Evolutionary conservation across 2,329 filamentous ascomycete species (phyloP).

Genomic region (Aspergillus clavatus): DNA sequence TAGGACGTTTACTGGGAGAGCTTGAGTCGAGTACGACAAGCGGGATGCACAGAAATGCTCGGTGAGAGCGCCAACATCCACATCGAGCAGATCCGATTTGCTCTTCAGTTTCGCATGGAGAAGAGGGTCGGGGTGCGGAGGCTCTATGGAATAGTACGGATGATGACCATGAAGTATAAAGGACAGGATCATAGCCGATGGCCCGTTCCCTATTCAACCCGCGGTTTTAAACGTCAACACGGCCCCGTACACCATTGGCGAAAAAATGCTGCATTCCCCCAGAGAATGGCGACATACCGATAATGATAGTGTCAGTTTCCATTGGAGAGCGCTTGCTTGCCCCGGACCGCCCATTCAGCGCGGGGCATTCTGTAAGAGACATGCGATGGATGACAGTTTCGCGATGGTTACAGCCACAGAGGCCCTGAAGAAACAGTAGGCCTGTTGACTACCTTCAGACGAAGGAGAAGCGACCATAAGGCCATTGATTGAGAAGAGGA

Average conservation of each 20-base stretch:
- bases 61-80: conserved; percentile 47
- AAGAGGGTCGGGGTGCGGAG: conserved; percentile 53
- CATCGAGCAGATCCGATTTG: conserved; percentile 45
- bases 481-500: conserved; percentile 22
- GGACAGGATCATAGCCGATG: conserved; percentile 57
- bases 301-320: conserved; percentile 41
- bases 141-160: conserved; percentile 49
- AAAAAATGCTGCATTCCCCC: conserved; percentile 4
- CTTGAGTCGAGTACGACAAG: conserved; percentile 58
- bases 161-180: conserved; percentile 60
- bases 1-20: conserved; percentile 56
- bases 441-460: conserved; percentile 14
- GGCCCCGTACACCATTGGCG: conserved; percentile 9
- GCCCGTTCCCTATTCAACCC: conserved; percentile 51
- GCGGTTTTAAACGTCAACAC: conserved; percentile 7
- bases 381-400: conserved; percentile 16
- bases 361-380: conserved; percentile 29
- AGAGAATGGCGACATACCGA: conserved; percentile 35
- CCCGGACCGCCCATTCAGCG: conserved; percentile 21
- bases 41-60: conserved; percentile 55
- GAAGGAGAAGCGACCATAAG: conserved; percentile 14
- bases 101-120: conserved; percentile 52
- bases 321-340: conserved; percentile 27
- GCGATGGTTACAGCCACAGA: conserved; percentile 4
- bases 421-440: conserved; percentile 2